phyloP scores from a whole-genome alignment of 2,329 filamentous ascomycete species.

The Colletotrichum brevisporum region DNA sequence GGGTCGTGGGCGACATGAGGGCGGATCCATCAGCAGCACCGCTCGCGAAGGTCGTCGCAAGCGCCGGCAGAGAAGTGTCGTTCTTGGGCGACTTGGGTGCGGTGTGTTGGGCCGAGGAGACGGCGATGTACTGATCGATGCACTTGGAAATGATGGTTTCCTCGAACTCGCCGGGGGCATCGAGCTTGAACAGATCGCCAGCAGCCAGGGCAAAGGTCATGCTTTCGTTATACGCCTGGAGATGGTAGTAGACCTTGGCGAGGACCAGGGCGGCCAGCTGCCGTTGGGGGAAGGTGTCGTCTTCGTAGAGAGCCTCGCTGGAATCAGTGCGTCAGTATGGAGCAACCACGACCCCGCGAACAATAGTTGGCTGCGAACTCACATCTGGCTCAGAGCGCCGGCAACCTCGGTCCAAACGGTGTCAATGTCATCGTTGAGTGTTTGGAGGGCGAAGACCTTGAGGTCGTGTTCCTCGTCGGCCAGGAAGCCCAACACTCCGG shows the following conservation, averaged over 20 bases:
- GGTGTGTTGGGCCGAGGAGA: slow-evolving; percentile 68
- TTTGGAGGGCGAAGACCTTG: slow-evolving; percentile 94
- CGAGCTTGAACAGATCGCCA: slow-evolving; percentile 94
- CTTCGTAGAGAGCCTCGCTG: slow-evolving; percentile 97
- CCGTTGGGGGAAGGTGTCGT: slow-evolving; percentile 93
- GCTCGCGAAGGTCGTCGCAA: slow-evolving; percentile 84
- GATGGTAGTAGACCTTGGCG: slow-evolving; percentile 98
- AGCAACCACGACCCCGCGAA: slow-evolving; percentile 11
- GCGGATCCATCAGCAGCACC: slow-evolving; percentile 77
- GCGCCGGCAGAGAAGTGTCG: slow-evolving; percentile 71
- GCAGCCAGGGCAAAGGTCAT: slow-evolving; percentile 98
- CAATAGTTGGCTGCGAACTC: slow-evolving; percentile 46
- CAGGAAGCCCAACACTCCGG: slow-evolving; percentile 94
- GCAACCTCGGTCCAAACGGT: slow-evolving; percentile 98
- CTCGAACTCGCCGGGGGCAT: slow-evolving; percentile 93
- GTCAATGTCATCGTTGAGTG: slow-evolving; percentile 96
- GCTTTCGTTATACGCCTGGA: slow-evolving; percentile 98
- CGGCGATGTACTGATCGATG: slow-evolving; percentile 95
- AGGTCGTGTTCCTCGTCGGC: slow-evolving; percentile 95
- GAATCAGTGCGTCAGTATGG: slow-evolving; percentile 28
- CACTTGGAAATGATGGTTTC: slow-evolving; percentile 99
- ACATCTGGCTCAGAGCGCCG: slow-evolving; percentile 94
- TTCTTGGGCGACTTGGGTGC: slow-evolving; percentile 58
- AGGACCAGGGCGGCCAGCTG: slow-evolving; percentile 94
- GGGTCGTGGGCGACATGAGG: slow-evolving; percentile 89